Base-by-base conservation (phyloP, 768 basidiomycete species). In the Rhodosporidiobolus odoratus region DNA sequence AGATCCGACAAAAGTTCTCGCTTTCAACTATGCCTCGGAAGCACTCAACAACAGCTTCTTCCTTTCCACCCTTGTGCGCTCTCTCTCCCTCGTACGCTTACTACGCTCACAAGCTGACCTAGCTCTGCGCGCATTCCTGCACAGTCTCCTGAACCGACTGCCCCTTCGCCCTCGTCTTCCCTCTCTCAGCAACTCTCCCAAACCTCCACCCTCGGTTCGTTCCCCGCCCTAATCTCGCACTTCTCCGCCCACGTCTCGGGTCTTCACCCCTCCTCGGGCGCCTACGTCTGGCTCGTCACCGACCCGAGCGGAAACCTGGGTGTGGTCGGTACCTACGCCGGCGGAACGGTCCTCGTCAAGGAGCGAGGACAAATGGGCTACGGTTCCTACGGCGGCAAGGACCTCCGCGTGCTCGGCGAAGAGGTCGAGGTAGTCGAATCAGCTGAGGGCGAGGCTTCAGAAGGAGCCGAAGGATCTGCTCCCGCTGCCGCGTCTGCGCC, bases 41-140 rank as follows among this genome's bases (percentile, higher is more conserved):
- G 91, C 95, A 9, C 82, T 97, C 71, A 99, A 98, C 82, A 98
- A 96, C 80, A 87, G 87, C 75, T 98, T 91, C 84, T 98, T 98
- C 84, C 84, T 99, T 37, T 85, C 90, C 74, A 84, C 83, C 66
- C 83, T 99, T 47, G 95, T 97, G 79, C 61, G 92, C 84, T 48
- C 32, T 16, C 9, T 17, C 16, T 27, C 25, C 30, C 66, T 47
- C 56, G 53, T 48, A 10, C 38, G 16, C 15, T 34, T 40, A 25
- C 25, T 12, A 21, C 45, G 32, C 21, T 41, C n/a, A 2, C n/a
- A 8, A 25, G 2, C n/a, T 6, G 35, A 43, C 32, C 40, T 12
- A 25, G 35, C 34, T 16, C 23, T 37, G 23, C 23, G 16, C 7
- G 4, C 38, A 12, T 32, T 38, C 43, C 40, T 27, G 35, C 41